Conservation (phyloP, 2,329 filamentous ascomycete species). For the Oidium heveae region DNA sequence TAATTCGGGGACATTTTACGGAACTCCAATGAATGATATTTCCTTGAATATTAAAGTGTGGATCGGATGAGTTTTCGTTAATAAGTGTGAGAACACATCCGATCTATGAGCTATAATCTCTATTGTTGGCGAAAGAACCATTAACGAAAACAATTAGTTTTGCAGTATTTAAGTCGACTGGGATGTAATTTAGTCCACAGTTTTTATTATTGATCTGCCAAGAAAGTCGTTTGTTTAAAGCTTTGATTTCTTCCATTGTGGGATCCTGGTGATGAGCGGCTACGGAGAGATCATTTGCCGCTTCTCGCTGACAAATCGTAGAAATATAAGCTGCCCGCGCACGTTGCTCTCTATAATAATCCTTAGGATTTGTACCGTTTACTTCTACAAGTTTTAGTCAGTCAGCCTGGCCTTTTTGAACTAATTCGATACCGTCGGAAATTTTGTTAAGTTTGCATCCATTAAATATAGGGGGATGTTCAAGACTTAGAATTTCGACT, state of each 20-base stretch:
- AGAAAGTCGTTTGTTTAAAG: no score
- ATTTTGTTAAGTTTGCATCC: background rate
- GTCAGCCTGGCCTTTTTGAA: background rate
- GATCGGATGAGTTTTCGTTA: no score
- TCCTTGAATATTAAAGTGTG: no score
- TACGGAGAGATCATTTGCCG: background rate
- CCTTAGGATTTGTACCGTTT: background rate
- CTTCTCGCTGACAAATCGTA: background rate
- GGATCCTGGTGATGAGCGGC: background rate
- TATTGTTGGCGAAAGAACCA: no score
- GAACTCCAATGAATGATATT: background rate
- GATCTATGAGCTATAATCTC: no score
- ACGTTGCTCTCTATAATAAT: background rate
- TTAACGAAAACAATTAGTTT: no score
- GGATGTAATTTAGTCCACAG: no score
- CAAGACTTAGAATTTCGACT: background rate
- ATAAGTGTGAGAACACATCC: no score
- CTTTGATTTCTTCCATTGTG: no score
- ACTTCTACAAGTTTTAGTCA: background rate
- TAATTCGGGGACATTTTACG: background rate
- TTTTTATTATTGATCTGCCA: no score
- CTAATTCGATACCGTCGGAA: background rate
- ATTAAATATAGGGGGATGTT: background rate
- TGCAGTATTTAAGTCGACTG: no score
- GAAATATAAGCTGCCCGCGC: background rate